Conservation (phyloP, 331 rosid genomes). For the Cucumis variabilis region DNA sequence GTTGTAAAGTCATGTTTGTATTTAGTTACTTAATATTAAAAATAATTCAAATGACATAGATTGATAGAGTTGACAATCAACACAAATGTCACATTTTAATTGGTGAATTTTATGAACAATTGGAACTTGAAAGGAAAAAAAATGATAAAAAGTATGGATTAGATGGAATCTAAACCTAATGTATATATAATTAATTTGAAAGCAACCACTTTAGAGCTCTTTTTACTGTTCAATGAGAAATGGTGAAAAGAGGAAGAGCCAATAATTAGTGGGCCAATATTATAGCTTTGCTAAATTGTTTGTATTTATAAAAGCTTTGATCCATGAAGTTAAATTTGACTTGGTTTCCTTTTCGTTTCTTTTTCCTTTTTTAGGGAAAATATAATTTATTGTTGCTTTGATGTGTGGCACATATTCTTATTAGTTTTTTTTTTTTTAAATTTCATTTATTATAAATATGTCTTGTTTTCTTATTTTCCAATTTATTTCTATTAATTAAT, state of each 20-base stretch:
- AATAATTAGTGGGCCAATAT: conserved; percentile 27
- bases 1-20: neutral
- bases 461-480: neutral
- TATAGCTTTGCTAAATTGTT: neutral
- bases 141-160: neutral
- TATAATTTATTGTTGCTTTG: neutral
- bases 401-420: neutral
- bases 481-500: neutral
- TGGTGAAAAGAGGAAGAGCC: neutral
- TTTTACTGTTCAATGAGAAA: neutral
- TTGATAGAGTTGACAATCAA: neutral
- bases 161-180: conserved; percentile 18
- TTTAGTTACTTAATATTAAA: neutral
- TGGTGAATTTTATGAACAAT: neutral
- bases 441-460: neutral
- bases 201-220: neutral
- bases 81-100: neutral
- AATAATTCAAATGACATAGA: neutral
- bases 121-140: neutral
- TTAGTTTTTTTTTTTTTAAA: neutral
- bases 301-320: neutral
- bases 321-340: neutral
- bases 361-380: neutral
- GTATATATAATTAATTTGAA: neutral
- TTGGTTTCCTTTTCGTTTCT: neutral